Evolutionary conservation across 495 filamentous ascomycete species (phyloP).

Genomic region (Podospora pseudoanserina): DNA sequence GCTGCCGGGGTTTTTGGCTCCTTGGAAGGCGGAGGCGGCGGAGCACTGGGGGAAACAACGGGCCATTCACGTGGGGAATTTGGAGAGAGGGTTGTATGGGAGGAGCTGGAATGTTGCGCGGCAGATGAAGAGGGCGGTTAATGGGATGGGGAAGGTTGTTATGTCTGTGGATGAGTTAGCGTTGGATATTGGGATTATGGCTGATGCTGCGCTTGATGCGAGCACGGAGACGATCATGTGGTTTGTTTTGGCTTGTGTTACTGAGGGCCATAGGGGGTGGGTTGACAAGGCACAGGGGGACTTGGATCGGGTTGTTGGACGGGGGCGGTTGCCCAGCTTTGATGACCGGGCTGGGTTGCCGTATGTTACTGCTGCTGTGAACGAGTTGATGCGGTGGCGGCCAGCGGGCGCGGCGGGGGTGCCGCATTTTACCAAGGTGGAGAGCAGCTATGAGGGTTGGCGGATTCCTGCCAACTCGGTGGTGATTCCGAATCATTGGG

Average conservation of each 20-base stretch:
- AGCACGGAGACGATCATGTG: constrained; percentile 3
- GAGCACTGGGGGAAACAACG: constrained; percentile 6
- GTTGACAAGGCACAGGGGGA: constrained; percentile 46
- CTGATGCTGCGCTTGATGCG: constrained; percentile 10
- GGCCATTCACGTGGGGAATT: constrained; percentile 8
- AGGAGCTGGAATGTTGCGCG: background rate
- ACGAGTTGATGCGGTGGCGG: constrained; percentile 54
- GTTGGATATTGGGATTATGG: constrained; percentile 10
- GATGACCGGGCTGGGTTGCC: constrained; percentile 44
- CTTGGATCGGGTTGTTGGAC: constrained; percentile 45
- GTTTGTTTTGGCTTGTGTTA: constrained; percentile 2
- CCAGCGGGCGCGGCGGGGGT: constrained; percentile 49
- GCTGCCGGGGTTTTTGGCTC: constrained; percentile 2
- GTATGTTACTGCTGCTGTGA: constrained; percentile 44
- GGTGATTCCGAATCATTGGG: constrained; percentile 33
- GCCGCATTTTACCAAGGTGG: constrained; percentile 46
- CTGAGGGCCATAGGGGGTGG: background rate
- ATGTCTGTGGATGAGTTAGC: constrained; percentile 8
- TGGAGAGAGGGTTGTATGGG: background rate
- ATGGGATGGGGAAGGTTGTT: background rate
- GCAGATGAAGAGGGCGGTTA: constrained; percentile 4
- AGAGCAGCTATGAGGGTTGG: constrained; percentile 41
- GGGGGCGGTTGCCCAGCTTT: constrained; percentile 42
- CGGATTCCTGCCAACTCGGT: constrained; percentile 34
- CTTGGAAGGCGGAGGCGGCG: constrained; percentile 11